Conservation (phyloP, 225 moss, liverwort and hornwort species). For the Straminergon stramineum region DNA sequence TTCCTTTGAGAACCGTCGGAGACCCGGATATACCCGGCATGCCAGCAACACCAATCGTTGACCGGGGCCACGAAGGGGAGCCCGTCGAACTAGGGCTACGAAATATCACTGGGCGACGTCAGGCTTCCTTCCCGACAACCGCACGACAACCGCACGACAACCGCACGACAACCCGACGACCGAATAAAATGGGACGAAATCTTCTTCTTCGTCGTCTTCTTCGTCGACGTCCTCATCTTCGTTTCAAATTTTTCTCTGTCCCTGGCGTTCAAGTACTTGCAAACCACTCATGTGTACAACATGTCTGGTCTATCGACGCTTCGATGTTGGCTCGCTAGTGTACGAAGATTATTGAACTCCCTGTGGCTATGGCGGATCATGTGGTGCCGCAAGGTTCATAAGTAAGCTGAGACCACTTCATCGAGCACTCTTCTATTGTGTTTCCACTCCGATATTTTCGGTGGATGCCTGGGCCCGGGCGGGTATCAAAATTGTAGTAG, state of each 20-base stretch:
- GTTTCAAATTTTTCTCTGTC: neutral
- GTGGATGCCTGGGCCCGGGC: neutral
- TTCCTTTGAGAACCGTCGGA: neutral
- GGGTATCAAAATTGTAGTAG: neutral
- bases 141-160: neutral
- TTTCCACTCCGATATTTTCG: neutral
- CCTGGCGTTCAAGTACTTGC: neutral
- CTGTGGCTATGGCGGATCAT: constrained; percentile 3
- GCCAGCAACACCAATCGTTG: neutral
- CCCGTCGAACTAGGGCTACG: neutral
- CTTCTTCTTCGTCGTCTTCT: neutral
- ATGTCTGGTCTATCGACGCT: neutral
- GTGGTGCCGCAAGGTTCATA: neutral
- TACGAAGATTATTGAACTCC: neutral
- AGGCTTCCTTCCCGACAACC: neutral
- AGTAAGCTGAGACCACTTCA: neutral
- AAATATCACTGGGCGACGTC: neutral
- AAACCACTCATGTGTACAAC: neutral
- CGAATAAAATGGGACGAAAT: neutral
- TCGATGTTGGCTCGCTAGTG: neutral
- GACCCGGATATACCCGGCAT: neutral
- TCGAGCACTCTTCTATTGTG: neutral
- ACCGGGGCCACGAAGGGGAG: neutral
- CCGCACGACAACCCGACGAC: neutral
- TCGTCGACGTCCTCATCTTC: neutral